Base-by-base conservation (phyloP, 1,139 yeast genomes). In the Kodamaea sp. region DNA sequence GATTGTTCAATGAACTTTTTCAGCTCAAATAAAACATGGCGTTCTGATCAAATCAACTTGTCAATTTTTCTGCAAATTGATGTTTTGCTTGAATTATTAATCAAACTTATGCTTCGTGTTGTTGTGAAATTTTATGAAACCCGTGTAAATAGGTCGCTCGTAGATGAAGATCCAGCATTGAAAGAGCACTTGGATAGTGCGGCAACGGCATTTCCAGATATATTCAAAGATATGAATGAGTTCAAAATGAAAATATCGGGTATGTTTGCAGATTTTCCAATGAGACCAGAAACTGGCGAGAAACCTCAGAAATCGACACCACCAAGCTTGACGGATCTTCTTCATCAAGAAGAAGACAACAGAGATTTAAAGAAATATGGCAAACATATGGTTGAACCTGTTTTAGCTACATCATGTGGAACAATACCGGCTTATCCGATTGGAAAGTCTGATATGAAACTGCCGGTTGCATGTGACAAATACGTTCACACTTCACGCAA, bases 1-100 rank as follows among this genome's bases (percentile, higher is more conserved):
- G 60, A 59, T 8, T 45, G 56, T 3, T 56, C 69, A 1, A 52
- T 60, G 42, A 48, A 52, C 27, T 60, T 55, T 31, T 63, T 61
- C 32, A 50, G 45, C 27, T 27, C 40, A n/a, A 33, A 41, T 11
- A 39, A 35, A 12, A 38, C 36, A 11, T 44, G 50, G 32, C 43
- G 42, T 6, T 37, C 41, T 9, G 41, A 49, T 23, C 54, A 55
- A 39, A 40, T 37, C 25, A 32, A 37, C 31, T 42, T 45, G 31
- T 45, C 42, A 11, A 40, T 44, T 11, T 57, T 43, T 38, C 54
- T 53, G 40, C 60, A 58, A 36, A 48, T 60, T 37, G 63, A 61
- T 28, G 46, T 56, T 0, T 43, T 62, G 23, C 39, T 54, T 5
- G 59, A 58, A 24, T 38, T 64, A 26, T 34, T 60, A 10, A 42